Percentiles rank a stretch among this genome's conserved stretches.
These are phyloP conservation scores for Pseudoneurospora amorphoporcata DNA, from an alignment of 495 filamentous ascomycete genomes.

Conservation along the genomic window DNA sequence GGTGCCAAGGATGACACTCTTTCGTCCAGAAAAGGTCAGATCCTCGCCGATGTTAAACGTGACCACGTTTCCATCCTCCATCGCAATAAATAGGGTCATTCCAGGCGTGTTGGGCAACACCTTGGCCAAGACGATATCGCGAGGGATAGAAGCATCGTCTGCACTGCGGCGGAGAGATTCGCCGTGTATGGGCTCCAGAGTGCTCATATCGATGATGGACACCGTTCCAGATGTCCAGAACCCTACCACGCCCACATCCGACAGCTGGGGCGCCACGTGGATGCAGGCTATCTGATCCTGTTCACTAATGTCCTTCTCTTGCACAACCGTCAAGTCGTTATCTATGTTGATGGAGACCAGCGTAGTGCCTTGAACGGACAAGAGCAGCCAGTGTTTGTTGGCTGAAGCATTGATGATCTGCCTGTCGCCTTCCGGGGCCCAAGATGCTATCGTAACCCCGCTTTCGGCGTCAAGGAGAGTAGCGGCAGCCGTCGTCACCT, in stretches of 20 bases:
- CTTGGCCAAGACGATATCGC: constrained; percentile 68
- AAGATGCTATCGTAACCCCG: constrained; percentile 56
- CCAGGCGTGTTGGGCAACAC: constrained; percentile 46
- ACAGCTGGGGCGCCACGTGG: constrained; percentile 37
- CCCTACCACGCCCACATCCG: constrained; percentile 57
- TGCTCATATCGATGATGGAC: constrained; percentile 54
- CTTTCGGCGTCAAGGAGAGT: constrained; percentile 57
- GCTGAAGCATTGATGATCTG: constrained; percentile 71
- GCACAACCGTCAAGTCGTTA: constrained; percentile 44
- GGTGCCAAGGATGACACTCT: constrained; percentile 76
- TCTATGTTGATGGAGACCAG: constrained; percentile 57
- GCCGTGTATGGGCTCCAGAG: constrained; percentile 44
- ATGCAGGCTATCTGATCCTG: constrained; percentile 77
- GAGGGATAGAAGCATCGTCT: constrained; percentile 63
- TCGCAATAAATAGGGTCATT: constrained; percentile 79
- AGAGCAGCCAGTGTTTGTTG: constrained; percentile 54
- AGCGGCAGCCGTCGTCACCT: constrained; percentile 60
- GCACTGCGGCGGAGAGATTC: constrained; percentile 42
- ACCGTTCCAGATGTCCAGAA: constrained; percentile 75
- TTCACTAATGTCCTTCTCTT: constrained; percentile 47
- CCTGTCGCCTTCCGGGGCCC: constrained; percentile 48
- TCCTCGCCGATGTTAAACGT: constrained; percentile 66
- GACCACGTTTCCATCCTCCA: constrained; percentile 87
- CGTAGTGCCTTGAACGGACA: constrained; percentile 60
- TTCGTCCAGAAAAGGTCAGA: constrained; percentile 55